Evolutionary conservation across 1,284 basidiomycete genomes (phyloP).

Genomic region (Naganishia albida): DNA sequence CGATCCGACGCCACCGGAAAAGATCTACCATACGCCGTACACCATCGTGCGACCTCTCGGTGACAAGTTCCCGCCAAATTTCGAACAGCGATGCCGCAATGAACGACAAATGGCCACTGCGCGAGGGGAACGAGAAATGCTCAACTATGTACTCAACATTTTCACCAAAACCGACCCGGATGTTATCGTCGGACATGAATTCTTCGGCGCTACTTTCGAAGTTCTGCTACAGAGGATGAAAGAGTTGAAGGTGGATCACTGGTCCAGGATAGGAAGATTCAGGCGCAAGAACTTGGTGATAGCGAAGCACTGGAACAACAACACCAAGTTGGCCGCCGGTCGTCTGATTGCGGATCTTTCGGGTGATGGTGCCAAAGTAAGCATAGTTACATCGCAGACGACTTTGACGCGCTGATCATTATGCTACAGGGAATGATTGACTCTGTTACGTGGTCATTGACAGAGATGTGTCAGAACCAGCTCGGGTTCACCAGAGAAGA

Average conservation of each 20-base stretch:
- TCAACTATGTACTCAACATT: constrained; percentile 75
- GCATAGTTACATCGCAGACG: constrained; percentile 31
- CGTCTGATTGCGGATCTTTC: constrained; percentile 88
- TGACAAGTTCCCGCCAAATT: constrained; percentile 82
- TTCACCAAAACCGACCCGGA: constrained; percentile 87
- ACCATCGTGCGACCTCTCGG: constrained; percentile 87
- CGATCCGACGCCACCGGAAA: constrained; percentile 82
- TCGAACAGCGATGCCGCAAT: constrained; percentile 68
- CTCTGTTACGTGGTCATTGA: constrained; percentile 96
- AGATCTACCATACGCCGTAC: constrained; percentile 76
- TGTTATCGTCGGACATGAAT: constrained; percentile 91
- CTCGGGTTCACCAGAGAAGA: constrained; percentile 83
- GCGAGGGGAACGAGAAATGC: constrained; percentile 79
- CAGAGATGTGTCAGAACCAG: constrained; percentile 92
- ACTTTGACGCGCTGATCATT: constrained; percentile 9
- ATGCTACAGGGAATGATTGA: constrained; percentile 76
- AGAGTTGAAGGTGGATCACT: constrained; percentile 85
- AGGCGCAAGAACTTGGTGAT: constrained; percentile 70
- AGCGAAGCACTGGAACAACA: constrained; percentile 74
- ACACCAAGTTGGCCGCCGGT: constrained; percentile 80
- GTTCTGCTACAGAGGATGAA: constrained; percentile 88
- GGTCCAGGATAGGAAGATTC: constrained; percentile 92
- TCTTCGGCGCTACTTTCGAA: constrained; percentile 87
- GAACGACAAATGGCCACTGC: constrained; percentile 73
- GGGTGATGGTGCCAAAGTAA: constrained; percentile 88